A percentile compares a stretch with the other conserved stretches of the same genome.
Evolutionary conservation across 2,329 filamentous ascomycete genomes (phyloP).

Genomic region (Emergomyces orientalis): DNA sequence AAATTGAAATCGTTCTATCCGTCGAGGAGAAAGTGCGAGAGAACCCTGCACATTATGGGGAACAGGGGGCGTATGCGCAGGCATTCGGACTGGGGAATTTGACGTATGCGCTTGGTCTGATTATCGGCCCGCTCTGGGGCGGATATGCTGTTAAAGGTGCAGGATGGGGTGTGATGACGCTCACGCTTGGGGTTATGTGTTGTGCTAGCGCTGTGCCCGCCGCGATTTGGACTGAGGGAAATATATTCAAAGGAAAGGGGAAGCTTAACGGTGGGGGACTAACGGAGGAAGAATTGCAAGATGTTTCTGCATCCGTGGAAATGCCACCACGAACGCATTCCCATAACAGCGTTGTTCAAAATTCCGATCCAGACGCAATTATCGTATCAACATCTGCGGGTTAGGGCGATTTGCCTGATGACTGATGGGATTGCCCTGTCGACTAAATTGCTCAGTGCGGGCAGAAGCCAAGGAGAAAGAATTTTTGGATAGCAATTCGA

Average conservation of each 20-base stretch:
- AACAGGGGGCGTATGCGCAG: conserved; percentile 49
- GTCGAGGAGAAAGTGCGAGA: conserved; percentile 48
- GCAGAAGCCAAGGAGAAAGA: neutral
- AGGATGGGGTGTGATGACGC: conserved; percentile 26
- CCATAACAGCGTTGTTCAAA: neutral
- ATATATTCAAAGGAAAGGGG: conserved; percentile 4
- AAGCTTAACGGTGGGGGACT: neutral
- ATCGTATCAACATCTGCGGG: neutral
- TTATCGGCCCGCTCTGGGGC: conserved; percentile 50
- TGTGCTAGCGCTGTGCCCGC: conserved; percentile 23
- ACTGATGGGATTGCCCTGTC: neutral
- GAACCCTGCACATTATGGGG: conserved; percentile 48
- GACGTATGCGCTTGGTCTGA: conserved; percentile 51
- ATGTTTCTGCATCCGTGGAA: neutral
- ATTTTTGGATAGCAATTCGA: neutral
- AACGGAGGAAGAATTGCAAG: neutral
- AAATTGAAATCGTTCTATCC: conserved; percentile 50
- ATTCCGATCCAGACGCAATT: neutral
- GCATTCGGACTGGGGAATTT: conserved; percentile 57
- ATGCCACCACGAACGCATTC: neutral
- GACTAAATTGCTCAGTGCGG: neutral
- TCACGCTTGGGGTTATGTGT: conserved; percentile 23
- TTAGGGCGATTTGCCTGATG: neutral
- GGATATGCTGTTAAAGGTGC: conserved; percentile 34
- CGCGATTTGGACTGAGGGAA: conserved; percentile 12